phyloP scores from a whole-genome alignment of 768 basidiomycete species.

The Roridomyces roridus region DNA sequence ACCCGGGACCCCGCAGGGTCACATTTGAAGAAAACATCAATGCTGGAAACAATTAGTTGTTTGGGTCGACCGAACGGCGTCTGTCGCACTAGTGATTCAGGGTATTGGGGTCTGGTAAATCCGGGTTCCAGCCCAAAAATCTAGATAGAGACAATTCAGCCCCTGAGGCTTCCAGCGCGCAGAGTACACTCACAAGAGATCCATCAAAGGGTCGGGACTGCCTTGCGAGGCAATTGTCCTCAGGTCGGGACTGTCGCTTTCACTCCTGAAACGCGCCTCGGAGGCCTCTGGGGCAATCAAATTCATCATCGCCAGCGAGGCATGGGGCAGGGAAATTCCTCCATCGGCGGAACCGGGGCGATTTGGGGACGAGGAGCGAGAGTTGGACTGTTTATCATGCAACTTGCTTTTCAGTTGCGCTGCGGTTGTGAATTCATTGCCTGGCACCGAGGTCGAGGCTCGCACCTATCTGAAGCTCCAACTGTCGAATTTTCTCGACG shows the following conservation, averaged over 20 bases:
- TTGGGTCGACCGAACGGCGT: conserved; percentile 8
- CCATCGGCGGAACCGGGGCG: conserved; percentile 37
- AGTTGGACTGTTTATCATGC: conserved; percentile 53
- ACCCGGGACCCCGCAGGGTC: conserved; percentile 89
- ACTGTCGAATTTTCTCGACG: conserved; percentile 74
- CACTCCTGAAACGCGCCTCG: conserved; percentile 46
- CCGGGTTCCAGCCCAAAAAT: conserved; percentile 86
- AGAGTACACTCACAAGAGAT: too few relatives aligned
- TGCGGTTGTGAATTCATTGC: conserved; percentile 34
- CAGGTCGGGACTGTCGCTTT: conserved; percentile 59
- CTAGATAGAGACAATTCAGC: too few relatives aligned
- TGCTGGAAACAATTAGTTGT: conserved; percentile 47
- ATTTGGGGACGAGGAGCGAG: conserved; percentile 46
- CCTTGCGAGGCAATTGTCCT: conserved; percentile 42
- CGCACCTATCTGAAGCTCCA: conserved; percentile 81
- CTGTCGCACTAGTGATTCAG: conserved; percentile 77
- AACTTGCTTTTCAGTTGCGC: conserved; percentile 70
- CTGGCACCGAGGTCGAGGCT: neutral
- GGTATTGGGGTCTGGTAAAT: conserved; percentile 76
- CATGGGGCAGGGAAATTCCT: conserved; percentile 51
- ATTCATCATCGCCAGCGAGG: conserved; percentile 50
- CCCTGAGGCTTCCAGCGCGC: too few relatives aligned
- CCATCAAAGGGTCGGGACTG: conserved; percentile 61
- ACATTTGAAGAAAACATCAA: conserved; percentile 88
- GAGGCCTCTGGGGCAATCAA: conserved; percentile 44